Conservation (phyloP, 305 asterid species). For the Fraxinus baroniana region DNA sequence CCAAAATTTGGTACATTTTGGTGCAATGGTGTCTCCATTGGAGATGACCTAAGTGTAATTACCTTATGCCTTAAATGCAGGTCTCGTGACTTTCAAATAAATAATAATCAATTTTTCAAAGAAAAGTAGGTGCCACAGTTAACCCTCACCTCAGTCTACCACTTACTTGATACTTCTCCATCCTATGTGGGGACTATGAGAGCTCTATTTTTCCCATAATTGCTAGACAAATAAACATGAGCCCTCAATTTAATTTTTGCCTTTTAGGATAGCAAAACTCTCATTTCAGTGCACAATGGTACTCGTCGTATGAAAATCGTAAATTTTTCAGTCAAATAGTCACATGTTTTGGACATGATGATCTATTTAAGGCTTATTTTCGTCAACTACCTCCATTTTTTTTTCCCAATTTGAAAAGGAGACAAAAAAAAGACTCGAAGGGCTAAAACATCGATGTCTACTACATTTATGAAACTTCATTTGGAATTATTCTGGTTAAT, state of each 20-base stretch:
- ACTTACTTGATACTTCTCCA: constrained; percentile 14
- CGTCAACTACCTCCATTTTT: background rate
- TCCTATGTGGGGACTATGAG: constrained; percentile 15
- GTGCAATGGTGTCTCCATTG: too few species aligned
- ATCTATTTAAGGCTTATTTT: background rate
- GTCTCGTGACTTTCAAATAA: constrained; percentile 30
- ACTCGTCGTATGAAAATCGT: background rate
- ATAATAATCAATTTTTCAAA: constrained; percentile 32
- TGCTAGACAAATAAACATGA: background rate
- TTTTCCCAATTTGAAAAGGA: background rate
- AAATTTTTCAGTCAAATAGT: background rate
- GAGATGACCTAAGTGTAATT: too few species aligned
- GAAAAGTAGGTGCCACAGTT: constrained; percentile 29
- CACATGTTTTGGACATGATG: background rate
- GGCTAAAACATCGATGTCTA: background rate
- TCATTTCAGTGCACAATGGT: background rate
- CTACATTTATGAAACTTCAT: background rate
- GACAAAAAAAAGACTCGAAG: background rate
- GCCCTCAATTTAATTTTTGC: background rate
- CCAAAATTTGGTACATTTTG: too few species aligned
- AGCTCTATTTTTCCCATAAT: background rate
- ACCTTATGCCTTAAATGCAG: background rate
- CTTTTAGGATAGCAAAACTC: background rate
- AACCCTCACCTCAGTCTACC: background rate
- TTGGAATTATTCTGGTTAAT: too few species aligned